phyloP scores from a whole-genome alignment of 2,329 filamentous ascomycete genomes.

The Penicillium sp. region DNA sequence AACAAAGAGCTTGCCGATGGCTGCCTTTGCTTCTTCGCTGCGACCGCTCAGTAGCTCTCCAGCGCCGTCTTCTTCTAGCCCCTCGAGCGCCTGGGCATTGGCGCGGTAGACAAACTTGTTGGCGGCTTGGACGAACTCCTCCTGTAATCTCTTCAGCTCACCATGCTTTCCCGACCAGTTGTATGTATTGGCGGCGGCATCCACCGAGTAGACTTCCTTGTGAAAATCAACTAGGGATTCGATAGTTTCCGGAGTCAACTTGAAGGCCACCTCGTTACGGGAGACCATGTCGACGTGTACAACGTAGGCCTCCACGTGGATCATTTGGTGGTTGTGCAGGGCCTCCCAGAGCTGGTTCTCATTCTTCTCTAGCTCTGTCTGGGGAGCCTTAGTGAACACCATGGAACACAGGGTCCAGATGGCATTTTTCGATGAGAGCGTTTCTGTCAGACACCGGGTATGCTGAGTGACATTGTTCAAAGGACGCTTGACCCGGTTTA shows the following conservation, averaged over 20 bases:
- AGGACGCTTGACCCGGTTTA: slow-evolving; percentile 94
- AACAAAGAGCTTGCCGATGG: slow-evolving; percentile 78
- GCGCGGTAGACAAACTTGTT: slow-evolving; percentile 97
- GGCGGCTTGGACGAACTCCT: slow-evolving; percentile 92
- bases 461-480: slow-evolving; percentile 97
- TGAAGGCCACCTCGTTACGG: slow-evolving; percentile 96
- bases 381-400: slow-evolving; percentile 87
- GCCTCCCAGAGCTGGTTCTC: slow-evolving; percentile 79
- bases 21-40: slow-evolving; percentile 88
- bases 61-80: slow-evolving; percentile 91
- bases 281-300: slow-evolving; percentile 99
- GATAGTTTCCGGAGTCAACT: slow-evolving; percentile 92
- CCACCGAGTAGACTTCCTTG: slow-evolving; percentile 89
- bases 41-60: slow-evolving; percentile 89
- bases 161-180: slow-evolving; percentile 96
- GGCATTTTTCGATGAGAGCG: slow-evolving; percentile 80
- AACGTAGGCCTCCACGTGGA: slow-evolving; percentile 95
- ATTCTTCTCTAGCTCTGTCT: slow-evolving; percentile 79
- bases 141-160: slow-evolving; percentile 95
- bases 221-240: slow-evolving; percentile 91
- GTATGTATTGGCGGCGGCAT: slow-evolving; percentile 84
- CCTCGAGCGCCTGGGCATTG: slow-evolving; percentile 83
- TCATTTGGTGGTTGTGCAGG: slow-evolving; percentile 86
- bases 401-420: slow-evolving; percentile 93
- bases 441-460: slow-evolving; percentile 92